These are phyloP conservation scores for Fusarium scirpi DNA, from an alignment of 2,329 filamentous ascomycete species.

Conservation along the genomic window DNA sequence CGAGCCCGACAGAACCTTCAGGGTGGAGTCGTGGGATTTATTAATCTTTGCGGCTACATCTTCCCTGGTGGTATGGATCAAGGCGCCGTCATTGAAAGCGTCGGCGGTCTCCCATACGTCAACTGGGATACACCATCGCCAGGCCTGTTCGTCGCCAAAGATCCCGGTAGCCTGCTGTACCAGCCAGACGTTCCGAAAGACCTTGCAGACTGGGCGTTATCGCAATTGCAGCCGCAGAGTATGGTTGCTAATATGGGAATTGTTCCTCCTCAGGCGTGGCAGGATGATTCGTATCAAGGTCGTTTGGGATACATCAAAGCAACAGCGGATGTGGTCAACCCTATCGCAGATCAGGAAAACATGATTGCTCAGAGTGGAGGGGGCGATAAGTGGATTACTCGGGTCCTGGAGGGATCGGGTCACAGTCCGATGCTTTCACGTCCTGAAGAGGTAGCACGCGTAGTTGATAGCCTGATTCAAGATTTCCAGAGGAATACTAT, in stretches of 20 bases:
- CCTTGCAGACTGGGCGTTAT: rapidly evolving
- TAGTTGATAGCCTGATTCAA: background rate
- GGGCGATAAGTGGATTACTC: background rate
- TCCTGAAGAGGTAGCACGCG: background rate
- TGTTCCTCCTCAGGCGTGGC: background rate
- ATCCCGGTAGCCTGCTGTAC: background rate
- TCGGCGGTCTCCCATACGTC: rapidly evolving
- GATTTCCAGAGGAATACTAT: background rate
- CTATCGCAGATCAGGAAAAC: background rate
- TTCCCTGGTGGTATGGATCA: background rate
- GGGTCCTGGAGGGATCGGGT: background rate
- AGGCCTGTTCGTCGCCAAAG: background rate
- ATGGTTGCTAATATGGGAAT: background rate
- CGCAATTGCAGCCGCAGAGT: background rate
- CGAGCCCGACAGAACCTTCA: background rate
- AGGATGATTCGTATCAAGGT: background rate
- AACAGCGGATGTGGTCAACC: background rate
- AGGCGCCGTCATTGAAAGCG: background rate
- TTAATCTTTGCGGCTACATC: background rate
- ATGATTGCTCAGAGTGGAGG: background rate
- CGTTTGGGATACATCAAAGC: background rate
- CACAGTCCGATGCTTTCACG: background rate
- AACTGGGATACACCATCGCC: background rate
- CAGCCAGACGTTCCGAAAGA: background rate
- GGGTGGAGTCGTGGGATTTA: background rate